Percentiles rank a stretch among this genome's conserved stretches.
phyloP scores from a whole-genome alignment of 2,329 filamentous ascomycete genomes.

The Aspergillus chevalieri region DNA sequence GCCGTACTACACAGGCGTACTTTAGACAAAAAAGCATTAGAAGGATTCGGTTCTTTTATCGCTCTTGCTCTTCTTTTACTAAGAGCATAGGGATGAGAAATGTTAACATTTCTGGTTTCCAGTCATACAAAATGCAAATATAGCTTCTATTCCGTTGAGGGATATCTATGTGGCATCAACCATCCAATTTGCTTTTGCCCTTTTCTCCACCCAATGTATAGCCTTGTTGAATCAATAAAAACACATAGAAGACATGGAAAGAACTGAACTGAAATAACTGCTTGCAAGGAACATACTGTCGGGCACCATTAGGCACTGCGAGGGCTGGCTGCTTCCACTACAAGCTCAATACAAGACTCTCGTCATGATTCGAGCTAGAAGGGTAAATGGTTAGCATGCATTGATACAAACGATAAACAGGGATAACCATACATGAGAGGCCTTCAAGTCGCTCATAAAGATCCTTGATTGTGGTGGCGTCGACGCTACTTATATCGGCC shows the following conservation, averaged over 20 bases:
- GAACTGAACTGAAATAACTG: neutral
- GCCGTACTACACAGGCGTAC: no score
- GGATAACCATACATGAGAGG: constrained; percentile 61
- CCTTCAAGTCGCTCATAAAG: constrained; percentile 77
- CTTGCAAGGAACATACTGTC: neutral
- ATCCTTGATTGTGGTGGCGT: constrained; percentile 72
- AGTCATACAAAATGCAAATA: no score
- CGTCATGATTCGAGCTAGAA: constrained; percentile 41
- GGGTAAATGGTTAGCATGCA: constrained; percentile 8
- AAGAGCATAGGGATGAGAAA: neutral
- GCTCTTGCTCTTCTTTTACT: no score
- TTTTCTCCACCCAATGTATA: neutral
- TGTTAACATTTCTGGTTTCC: no score
- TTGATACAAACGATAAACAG: neutral
- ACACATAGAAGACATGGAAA: neutral
- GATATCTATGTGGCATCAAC: constrained; percentile 3
- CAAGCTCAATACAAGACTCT: constrained; percentile 36
- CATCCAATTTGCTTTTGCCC: neutral
- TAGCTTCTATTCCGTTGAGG: constrained; percentile 11
- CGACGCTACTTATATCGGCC: constrained; percentile 91
- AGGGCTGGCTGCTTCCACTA: constrained; percentile 3
- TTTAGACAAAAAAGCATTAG: no score
- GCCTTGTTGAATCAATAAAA: no score
- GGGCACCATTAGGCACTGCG: neutral
- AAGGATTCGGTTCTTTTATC: no score